These are phyloP conservation scores for Berkeleyomyces rouxiae DNA, from an alignment of 2,329 filamentous ascomycete species.

Conservation along the genomic window DNA sequence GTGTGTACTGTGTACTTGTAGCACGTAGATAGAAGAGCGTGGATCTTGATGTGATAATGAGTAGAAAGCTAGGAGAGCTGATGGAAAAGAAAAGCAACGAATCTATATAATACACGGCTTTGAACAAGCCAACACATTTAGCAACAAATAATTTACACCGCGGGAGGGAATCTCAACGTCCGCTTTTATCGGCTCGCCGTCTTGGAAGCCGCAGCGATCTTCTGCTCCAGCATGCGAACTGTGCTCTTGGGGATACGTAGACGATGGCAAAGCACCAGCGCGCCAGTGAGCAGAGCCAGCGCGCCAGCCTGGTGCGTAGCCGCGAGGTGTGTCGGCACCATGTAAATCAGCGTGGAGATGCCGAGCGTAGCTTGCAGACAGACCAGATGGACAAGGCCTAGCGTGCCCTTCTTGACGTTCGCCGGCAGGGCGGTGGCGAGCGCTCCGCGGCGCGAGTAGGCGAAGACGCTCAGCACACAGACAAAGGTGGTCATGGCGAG, in stretches of 20 bases:
- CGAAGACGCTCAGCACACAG: constrained; percentile 60
- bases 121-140: not conserved
- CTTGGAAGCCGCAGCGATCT: constrained; percentile 19
- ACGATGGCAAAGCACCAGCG: constrained; percentile 61
- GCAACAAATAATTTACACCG: not conserved
- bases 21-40: not conserved
- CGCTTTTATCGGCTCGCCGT: constrained; percentile 5
- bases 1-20: not conserved
- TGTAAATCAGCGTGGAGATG: constrained; percentile 80
- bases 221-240: constrained; percentile 40
- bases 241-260: constrained; percentile 56
- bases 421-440: constrained; percentile 42
- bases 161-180: too few species aligned
- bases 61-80: not conserved
- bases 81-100: not conserved
- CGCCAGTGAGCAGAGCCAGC: constrained; percentile 67
- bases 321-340: constrained; percentile 77
- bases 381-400: constrained; percentile 70
- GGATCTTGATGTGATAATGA: not conserved
- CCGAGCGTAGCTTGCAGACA: constrained; percentile 70
- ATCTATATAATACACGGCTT: not conserved
- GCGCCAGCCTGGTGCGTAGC: constrained; percentile 87
- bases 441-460: constrained; percentile 56
- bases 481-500: constrained; percentile 80
- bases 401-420: constrained; percentile 49